Conservation (phyloP, 208 protist species). For the Acanthamoeba healyi region DNA sequence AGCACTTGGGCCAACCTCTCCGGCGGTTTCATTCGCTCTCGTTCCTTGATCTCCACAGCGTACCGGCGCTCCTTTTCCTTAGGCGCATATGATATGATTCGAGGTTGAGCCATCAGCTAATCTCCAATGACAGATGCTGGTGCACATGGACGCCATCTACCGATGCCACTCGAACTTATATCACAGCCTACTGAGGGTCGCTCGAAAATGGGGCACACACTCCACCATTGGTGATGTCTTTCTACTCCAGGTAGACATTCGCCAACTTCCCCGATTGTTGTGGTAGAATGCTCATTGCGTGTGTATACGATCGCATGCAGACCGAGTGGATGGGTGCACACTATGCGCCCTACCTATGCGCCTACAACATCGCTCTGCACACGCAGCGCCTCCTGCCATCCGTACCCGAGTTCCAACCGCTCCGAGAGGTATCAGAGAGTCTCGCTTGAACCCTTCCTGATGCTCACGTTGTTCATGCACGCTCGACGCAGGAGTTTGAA, state of each 20-base stretch:
- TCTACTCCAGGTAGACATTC: background rate
- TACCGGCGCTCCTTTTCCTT: background rate
- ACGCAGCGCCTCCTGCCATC: background rate
- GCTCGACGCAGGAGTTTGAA: background rate
- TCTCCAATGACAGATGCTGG: too few species aligned
- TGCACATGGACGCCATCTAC: background rate
- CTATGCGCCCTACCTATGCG: background rate
- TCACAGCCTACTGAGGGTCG: background rate
- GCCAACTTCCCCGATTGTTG: background rate
- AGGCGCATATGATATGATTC: too few species aligned
- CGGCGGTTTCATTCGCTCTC: background rate
- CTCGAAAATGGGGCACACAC: background rate
- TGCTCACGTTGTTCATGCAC: background rate
- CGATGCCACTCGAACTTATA: background rate
- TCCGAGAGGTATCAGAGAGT: background rate
- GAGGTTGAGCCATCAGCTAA: too few species aligned
- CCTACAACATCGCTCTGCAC: background rate
- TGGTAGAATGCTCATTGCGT: background rate
- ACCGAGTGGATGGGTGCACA: background rate
- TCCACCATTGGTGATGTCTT: background rate
- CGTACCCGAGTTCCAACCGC: background rate
- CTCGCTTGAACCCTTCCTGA: background rate
- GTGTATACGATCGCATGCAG: background rate
- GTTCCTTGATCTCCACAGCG: background rate
- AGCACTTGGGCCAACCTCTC: background rate